A percentile compares a stretch with the other conserved stretches of the same genome.
Conservation (phyloP, 2,329 filamentous ascomycete genomes). For the Tolypocladium ovalisporum region DNA sequence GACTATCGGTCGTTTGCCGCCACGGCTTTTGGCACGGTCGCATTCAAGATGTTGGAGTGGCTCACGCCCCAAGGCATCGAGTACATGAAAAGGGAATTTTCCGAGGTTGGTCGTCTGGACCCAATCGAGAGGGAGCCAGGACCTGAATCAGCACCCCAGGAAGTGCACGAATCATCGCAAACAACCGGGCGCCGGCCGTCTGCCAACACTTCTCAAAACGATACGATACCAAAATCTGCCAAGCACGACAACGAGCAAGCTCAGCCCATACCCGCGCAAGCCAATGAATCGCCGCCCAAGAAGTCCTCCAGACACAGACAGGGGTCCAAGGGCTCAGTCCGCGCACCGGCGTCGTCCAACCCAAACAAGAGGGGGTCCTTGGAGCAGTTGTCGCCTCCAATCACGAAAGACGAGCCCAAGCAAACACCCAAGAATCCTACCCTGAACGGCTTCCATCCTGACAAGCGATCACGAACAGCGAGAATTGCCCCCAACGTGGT, state of each 20-base stretch:
- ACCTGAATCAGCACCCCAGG: not conserved
- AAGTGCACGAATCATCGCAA: not conserved
- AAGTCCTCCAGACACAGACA: constrained; percentile 5
- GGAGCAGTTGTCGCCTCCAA: constrained; percentile 17
- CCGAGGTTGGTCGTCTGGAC: constrained; percentile 5
- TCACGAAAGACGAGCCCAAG: constrained; percentile 17
- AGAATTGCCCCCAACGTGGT: constrained; percentile 16
- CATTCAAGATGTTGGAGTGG: constrained; percentile 63
- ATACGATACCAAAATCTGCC: not conserved
- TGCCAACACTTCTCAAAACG: not conserved
- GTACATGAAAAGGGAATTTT: constrained; percentile 30
- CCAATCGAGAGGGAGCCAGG: constrained; percentile 1
- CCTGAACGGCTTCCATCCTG: constrained; percentile 17
- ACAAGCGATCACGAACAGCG: constrained; percentile 22
- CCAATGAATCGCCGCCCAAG: constrained; percentile 4
- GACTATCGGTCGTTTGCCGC: constrained; percentile 51
- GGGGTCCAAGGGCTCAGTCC: constrained; percentile 10
- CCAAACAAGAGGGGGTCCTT: constrained; percentile 17
- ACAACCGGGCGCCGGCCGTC: not conserved
- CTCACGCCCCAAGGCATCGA: constrained; percentile 48
- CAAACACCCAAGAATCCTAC: constrained; percentile 18
- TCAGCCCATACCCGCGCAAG: not conserved
- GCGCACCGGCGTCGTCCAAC: constrained; percentile 13
- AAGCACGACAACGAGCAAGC: not conserved
- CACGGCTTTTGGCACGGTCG: constrained; percentile 53